These are phyloP conservation scores for Platismatia glauca DNA, from an alignment of 495 filamentous ascomycete species.

Conservation along the genomic window DNA sequence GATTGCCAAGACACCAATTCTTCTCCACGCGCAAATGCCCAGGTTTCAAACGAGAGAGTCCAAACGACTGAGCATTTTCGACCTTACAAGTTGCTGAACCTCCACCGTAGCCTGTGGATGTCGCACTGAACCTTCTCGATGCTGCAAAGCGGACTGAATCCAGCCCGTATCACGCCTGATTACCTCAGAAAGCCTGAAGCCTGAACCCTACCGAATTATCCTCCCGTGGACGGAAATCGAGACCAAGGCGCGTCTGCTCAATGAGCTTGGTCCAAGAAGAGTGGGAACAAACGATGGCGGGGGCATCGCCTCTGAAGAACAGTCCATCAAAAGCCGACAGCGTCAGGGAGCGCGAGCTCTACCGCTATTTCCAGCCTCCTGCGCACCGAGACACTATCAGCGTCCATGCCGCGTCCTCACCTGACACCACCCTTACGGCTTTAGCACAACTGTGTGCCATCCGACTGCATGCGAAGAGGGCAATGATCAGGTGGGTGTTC, in stretches of 20 bases:
- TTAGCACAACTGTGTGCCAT: conserved; percentile 43
- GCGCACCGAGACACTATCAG: neutral
- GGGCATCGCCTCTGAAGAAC: neutral
- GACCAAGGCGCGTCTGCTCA: neutral
- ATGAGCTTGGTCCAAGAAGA: neutral
- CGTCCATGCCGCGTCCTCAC: conserved; percentile 13
- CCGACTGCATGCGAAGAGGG: conserved; percentile 40
- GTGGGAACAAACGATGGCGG: conserved; percentile 1
- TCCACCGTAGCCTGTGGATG: neutral
- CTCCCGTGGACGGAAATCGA: neutral
- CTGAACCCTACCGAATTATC: neutral
- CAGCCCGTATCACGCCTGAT: neutral
- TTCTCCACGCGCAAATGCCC: too few species aligned
- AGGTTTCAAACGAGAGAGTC: too few species aligned
- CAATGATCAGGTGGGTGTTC: conserved; percentile 34
- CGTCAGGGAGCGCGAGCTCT: conserved; percentile 35
- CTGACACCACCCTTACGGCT: conserved; percentile 36
- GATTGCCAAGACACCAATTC: too few species aligned
- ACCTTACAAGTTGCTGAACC: neutral
- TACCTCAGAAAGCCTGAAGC: neutral
- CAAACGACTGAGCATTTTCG: too few species aligned
- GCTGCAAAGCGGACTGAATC: neutral
- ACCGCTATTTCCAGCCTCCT: conserved; percentile 40
- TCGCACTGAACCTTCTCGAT: neutral
- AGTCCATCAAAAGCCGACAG: conserved; percentile 13